These are phyloP conservation scores for Exophiala spinifera DNA, from an alignment of 2,329 filamentous ascomycete genomes.

Conservation along the genomic window DNA sequence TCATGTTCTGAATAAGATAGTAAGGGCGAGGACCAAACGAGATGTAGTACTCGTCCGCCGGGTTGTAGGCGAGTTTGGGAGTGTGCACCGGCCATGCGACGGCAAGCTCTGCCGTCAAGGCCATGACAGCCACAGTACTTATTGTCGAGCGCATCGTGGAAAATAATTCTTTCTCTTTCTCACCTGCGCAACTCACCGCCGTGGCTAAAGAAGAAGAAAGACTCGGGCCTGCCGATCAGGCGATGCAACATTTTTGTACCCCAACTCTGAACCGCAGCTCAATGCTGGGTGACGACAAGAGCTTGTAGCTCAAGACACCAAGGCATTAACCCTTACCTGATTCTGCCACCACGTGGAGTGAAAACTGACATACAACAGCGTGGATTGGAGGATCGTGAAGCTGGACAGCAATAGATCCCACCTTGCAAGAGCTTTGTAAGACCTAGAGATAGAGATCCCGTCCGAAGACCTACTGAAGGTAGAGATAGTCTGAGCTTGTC, in stretches of 20 bases:
- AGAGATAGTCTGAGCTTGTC: not conserved
- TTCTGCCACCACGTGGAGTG: not conserved
- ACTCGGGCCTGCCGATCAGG: not conserved
- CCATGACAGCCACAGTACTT: constrained; percentile 15
- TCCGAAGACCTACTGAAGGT: not conserved
- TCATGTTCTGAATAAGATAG: constrained; percentile 63
- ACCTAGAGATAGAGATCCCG: not conserved
- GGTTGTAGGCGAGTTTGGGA: constrained; percentile 2
- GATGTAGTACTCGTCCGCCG: constrained; percentile 38
- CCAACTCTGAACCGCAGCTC: constrained; percentile 1
- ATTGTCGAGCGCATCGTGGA: constrained; percentile 16
- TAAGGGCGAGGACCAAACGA: constrained; percentile 63
- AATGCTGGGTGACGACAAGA: not conserved
- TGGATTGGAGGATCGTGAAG: not conserved
- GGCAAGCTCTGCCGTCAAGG: constrained; percentile 10
- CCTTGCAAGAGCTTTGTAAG: not conserved
- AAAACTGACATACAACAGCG: not conserved
- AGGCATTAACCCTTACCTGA: not conserved
- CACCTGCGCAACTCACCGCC: not conserved
- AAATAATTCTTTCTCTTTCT: not conserved
- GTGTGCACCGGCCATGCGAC: constrained; percentile 9
- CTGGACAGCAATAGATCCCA: not conserved
- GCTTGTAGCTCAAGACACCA: not conserved
- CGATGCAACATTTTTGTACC: constrained; percentile 10
- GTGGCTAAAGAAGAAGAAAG: constrained; percentile 1